phyloP scores from a whole-genome alignment of 306 rosid genomes.

The Inga oerstediana region DNA sequence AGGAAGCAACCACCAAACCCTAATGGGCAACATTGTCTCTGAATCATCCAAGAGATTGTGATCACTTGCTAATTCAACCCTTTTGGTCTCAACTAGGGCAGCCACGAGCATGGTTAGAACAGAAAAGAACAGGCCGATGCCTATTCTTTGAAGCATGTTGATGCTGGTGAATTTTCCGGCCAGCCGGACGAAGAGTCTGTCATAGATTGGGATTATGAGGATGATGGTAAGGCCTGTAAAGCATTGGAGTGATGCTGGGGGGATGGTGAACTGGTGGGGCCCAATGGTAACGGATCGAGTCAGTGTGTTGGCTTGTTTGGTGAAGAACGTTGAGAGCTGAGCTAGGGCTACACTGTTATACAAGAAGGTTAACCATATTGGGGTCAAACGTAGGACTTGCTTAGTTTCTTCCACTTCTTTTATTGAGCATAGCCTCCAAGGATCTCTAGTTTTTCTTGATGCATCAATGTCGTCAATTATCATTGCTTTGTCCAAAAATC shows the following conservation, averaged over 20 bases:
- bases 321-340: not conserved
- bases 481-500: conserved; percentile 53
- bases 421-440: conserved; percentile 52
- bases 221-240: not conserved
- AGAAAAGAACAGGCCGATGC: not conserved
- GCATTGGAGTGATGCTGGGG: conserved; percentile 1
- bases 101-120: not conserved
- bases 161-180: not conserved
- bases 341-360: not conserved
- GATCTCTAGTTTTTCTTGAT: conserved; percentile 32
- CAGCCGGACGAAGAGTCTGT: not conserved
- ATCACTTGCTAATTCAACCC: not conserved
- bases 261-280: not conserved
- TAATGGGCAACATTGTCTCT: not conserved
- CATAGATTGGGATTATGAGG: not conserved
- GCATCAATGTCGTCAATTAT: conserved; percentile 42
- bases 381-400: conserved; percentile 41
- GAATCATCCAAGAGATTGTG: not conserved
- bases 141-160: not conserved
- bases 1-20: not conserved
- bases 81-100: not conserved
- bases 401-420: conserved; percentile 58
- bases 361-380: conserved; percentile 1
- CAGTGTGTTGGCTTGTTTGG: not conserved
- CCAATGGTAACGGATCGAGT: not conserved